phyloP scores from a whole-genome alignment of 2,329 filamentous ascomycete species.

The Exophiala spinifera region DNA sequence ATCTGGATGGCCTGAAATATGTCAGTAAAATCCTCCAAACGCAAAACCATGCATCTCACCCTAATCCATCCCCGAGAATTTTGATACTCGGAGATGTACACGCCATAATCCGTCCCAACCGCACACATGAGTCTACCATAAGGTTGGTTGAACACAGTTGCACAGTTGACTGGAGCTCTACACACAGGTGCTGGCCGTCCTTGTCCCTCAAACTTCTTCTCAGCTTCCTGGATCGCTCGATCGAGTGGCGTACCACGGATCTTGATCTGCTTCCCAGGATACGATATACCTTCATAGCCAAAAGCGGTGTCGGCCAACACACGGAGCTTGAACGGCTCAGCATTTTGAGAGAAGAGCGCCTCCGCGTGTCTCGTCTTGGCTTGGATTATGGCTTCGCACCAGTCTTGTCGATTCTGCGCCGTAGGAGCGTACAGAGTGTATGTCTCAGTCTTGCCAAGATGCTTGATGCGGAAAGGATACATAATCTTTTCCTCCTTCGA shows the following conservation, averaged over 20 bases:
- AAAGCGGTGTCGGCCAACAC: slow-evolving; percentile 93
- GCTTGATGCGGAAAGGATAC: slow-evolving; percentile 93
- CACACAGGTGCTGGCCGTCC: slow-evolving; percentile 76
- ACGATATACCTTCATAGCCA: slow-evolving; percentile 63
- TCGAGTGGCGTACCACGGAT: slow-evolving; percentile 91
- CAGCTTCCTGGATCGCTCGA: slow-evolving; percentile 83
- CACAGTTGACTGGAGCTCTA: slow-evolving; percentile 84
- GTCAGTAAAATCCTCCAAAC: slow-evolving; percentile 31
- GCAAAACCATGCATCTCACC: slow-evolving; percentile 53
- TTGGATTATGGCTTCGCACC: slow-evolving; percentile 90
- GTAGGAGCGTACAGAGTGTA: slow-evolving; percentile 86
- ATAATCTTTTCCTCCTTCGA: slow-evolving; percentile 75
- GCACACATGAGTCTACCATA: slow-evolving; percentile 85
- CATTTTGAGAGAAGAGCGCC: slow-evolving; percentile 84
- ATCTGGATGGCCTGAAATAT: slow-evolving; percentile 67
- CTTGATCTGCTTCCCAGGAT: slow-evolving; percentile 57
- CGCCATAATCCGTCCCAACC: slow-evolving; percentile 90
- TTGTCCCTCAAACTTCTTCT: slow-evolving; percentile 63
- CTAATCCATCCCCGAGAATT: slow-evolving; percentile 89
- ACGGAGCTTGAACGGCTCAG: slow-evolving; percentile 87
- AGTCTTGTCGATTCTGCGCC: slow-evolving; percentile 72
- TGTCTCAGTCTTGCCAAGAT: slow-evolving; percentile 80
- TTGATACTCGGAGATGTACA: slow-evolving; percentile 82
- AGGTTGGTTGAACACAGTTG: slow-evolving; percentile 78
- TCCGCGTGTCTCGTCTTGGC: slow-evolving; percentile 93